Conservation (phyloP, 768 basidiomycete species). For the Podaxis sp. region DNA sequence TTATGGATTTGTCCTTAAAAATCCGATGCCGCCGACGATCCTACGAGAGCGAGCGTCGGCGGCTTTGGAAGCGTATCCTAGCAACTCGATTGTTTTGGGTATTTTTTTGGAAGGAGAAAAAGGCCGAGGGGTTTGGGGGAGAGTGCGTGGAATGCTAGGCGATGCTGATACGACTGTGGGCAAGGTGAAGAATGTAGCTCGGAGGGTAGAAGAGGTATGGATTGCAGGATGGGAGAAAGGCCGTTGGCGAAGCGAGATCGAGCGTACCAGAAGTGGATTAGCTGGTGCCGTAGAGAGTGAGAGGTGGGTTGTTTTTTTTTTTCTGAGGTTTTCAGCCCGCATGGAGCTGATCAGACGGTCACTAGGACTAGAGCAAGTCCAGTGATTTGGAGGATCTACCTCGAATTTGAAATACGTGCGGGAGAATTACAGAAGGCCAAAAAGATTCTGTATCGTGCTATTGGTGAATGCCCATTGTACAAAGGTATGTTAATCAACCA, state of each 20-base stretch:
- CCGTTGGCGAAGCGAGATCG: slow-evolving; percentile 65
- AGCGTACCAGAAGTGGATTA: slow-evolving; percentile 65
- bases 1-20: slow-evolving; percentile 48
- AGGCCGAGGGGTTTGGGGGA: slow-evolving; percentile 77
- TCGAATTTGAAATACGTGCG: slow-evolving; percentile 72
- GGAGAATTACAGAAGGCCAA: slow-evolving; percentile 61
- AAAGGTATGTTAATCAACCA: slow-evolving; percentile 52
- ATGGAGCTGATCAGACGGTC: neutral
- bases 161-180: slow-evolving; percentile 30
- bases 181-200: slow-evolving; percentile 49
- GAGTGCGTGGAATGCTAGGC: slow-evolving; percentile 53
- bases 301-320: slow-evolving; percentile 42
- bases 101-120: slow-evolving; percentile 75
- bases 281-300: slow-evolving; percentile 59
- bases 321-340: neutral
- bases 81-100: slow-evolving; percentile 68
- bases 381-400: slow-evolving; percentile 65
- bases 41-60: slow-evolving; percentile 52
- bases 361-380: slow-evolving; percentile 62
- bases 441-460: slow-evolving; percentile 66
- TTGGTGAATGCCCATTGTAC: slow-evolving; percentile 67
- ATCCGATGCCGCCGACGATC: slow-evolving; percentile 51
- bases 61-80: slow-evolving; percentile 57
- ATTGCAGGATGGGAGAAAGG: slow-evolving; percentile 74
- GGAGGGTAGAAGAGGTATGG: slow-evolving; percentile 71